Percentiles rank a stretch among this genome's conserved stretches.
phyloP scores from a whole-genome alignment of 1,284 basidiomycete genomes.

The Heterobasidion irregulare region DNA sequence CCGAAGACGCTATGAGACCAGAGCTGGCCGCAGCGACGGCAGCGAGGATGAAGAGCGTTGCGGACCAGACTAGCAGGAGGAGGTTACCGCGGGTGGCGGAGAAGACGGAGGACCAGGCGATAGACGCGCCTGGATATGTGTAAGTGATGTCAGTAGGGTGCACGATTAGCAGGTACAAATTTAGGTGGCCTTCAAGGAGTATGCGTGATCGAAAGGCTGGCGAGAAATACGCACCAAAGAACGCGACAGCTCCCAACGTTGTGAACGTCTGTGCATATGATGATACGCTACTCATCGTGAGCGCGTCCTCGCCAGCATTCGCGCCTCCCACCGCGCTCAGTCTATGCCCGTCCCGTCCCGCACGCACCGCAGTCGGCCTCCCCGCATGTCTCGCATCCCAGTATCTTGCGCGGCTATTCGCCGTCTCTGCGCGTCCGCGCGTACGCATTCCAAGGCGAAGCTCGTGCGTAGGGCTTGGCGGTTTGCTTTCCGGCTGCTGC shows the following conservation, averaged over 20 bases:
- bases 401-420: too few relatives aligned
- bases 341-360: too few relatives aligned
- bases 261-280: background rate
- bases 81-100: background rate
- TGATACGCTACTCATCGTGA: background rate
- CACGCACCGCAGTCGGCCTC: too few relatives aligned
- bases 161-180: background rate
- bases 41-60: background rate
- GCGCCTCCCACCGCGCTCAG: too few relatives aligned
- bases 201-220: background rate
- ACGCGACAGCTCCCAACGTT: background rate
- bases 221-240: background rate
- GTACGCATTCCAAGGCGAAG: too few relatives aligned
- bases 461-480: too few relatives aligned
- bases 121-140: background rate
- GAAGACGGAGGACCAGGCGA: background rate
- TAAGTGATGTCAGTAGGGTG: background rate
- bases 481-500: too few relatives aligned
- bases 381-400: too few relatives aligned
- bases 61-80: background rate
- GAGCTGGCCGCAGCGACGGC: background rate
- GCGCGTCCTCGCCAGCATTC: background rate
- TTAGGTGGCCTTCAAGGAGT: background rate
- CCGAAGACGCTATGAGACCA: background rate
- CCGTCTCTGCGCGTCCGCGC: too few relatives aligned